phyloP scores from a whole-genome alignment of 2,329 filamentous ascomycete genomes.

The Clonostachys rhizophaga region DNA sequence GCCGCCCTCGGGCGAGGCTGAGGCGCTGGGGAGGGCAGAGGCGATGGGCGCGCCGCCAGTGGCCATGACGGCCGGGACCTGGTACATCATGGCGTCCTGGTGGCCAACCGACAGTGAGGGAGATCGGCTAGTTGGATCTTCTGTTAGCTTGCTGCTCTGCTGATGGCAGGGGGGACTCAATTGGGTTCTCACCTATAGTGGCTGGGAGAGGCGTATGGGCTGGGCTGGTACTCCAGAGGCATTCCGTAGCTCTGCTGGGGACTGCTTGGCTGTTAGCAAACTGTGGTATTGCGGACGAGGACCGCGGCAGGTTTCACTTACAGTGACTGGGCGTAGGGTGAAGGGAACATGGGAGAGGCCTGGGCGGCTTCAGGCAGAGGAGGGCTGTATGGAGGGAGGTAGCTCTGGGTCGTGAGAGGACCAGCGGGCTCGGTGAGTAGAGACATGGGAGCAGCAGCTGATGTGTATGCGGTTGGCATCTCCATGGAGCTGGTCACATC shows the following conservation, averaged over 20 bases:
- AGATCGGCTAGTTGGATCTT: slow-evolving; percentile 24
- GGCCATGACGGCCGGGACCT: slow-evolving; percentile 29
- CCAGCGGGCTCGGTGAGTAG: slow-evolving; percentile 44
- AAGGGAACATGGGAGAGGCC: slow-evolving; percentile 19
- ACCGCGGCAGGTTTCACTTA: slow-evolving; percentile 12
- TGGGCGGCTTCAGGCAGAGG: slow-evolving; percentile 39
- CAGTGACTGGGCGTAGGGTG: slow-evolving; percentile 27
- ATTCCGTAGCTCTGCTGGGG: slow-evolving; percentile 31
- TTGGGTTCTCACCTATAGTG: slow-evolving; percentile 31
- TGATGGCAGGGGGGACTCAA: not conserved
- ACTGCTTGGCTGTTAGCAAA: slow-evolving; percentile 16
- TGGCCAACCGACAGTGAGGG: slow-evolving; percentile 28
- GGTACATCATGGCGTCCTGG: slow-evolving; percentile 36
- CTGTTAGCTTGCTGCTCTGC: not conserved
- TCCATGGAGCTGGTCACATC: slow-evolving; percentile 34
- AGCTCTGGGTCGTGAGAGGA: slow-evolving; percentile 33
- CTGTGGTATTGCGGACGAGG: not conserved
- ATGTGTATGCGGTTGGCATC: slow-evolving; percentile 43
- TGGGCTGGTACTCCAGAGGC: slow-evolving; percentile 33
- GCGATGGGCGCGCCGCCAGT: slow-evolving; percentile 21
- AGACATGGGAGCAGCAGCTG: slow-evolving; percentile 42
- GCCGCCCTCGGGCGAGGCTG: slow-evolving; percentile 18
- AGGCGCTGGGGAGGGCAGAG: not conserved
- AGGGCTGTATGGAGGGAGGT: slow-evolving; percentile 45
- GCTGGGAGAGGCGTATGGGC: slow-evolving; percentile 21